phyloP scores from a whole-genome alignment of 2,329 filamentous ascomycete genomes.

The Aspergillus brunneoviolaceus region DNA sequence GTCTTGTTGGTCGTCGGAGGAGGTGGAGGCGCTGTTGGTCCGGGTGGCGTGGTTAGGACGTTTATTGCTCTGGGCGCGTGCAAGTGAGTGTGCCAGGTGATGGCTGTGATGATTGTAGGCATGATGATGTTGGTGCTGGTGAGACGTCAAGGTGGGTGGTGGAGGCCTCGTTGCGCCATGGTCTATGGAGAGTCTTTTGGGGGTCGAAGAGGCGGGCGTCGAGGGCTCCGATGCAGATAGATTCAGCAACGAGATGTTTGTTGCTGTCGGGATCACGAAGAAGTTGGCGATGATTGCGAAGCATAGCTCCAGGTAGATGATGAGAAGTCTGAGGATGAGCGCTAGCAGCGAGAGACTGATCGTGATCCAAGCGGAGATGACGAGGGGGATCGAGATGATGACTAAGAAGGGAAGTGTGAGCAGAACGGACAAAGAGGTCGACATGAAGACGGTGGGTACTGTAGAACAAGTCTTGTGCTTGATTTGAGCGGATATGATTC shows the following conservation, averaged over 20 bases:
- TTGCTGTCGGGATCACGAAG: slow-evolving; percentile 40
- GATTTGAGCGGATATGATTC: neutral
- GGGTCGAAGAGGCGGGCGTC: slow-evolving; percentile 22
- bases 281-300: slow-evolving; percentile 59
- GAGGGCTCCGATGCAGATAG: slow-evolving; percentile 31
- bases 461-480: neutral
- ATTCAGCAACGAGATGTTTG: slow-evolving; percentile 29
- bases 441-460: slow-evolving; percentile 25
- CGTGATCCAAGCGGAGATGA: slow-evolving; percentile 63
- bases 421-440: slow-evolving; percentile 30
- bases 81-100: neutral
- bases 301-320: slow-evolving; percentile 65
- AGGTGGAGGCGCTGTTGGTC: slow-evolving; percentile 6
- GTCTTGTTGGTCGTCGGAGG: neutral
- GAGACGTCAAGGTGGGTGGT: neutral
- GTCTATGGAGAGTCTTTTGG: slow-evolving; percentile 26
- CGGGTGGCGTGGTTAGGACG: neutral
- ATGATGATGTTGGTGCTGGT: neutral
- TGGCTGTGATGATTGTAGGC: neutral
- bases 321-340: slow-evolving; percentile 59
- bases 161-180: slow-evolving; percentile 12
- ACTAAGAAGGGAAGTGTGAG: slow-evolving; percentile 63
- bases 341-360: slow-evolving; percentile 62
- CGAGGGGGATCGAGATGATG: slow-evolving; percentile 62
- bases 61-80: neutral